phyloP scores from a whole-genome alignment of 139 green algal genomes.

The Chlamydomonas sp. region DNA sequence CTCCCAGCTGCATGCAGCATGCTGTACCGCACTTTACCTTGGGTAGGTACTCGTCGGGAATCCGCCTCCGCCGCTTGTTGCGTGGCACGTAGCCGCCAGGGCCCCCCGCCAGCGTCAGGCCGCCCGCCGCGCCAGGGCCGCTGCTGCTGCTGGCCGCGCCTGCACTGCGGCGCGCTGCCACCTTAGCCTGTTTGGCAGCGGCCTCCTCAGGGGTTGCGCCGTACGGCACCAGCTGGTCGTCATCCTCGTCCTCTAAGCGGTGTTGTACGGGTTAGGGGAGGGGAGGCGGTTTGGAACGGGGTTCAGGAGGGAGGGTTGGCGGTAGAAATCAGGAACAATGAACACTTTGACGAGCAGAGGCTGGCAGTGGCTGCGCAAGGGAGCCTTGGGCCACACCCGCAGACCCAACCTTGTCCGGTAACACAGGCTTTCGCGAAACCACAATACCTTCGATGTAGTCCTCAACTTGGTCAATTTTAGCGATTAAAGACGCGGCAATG shows the following conservation, averaged over 20 bases:
- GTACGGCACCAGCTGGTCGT: slow-evolving; percentile 27
- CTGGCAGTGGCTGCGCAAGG: too few species aligned
- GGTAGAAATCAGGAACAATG: too few species aligned
- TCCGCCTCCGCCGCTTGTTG: slow-evolving; percentile 38
- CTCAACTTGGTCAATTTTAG: slow-evolving; percentile 40
- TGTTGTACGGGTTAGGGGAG: neutral
- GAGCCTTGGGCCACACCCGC: neutral
- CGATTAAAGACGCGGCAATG: slow-evolving; percentile 54
- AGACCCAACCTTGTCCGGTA: neutral
- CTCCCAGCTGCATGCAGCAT: neutral
- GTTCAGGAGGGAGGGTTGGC: too few species aligned
- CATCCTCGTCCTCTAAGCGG: neutral
- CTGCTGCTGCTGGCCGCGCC: slow-evolving; percentile 19
- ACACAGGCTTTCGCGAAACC: neutral
- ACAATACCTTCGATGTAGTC: slow-evolving; percentile 14
- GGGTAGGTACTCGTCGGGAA: slow-evolving; percentile 49
- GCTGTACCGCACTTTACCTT: slow-evolving; percentile 41
- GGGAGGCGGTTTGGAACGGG: too few species aligned
- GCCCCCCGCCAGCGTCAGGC: neutral
- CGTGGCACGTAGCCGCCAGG: slow-evolving; percentile 20
- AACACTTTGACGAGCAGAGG: too few species aligned
- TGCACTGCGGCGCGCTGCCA: slow-evolving; percentile 27
- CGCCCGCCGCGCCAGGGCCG: neutral
- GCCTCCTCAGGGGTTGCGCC: neutral
- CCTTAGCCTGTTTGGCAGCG: neutral